Base-by-base conservation (phyloP, 805 yeast species). In the Monosporozyma servazzii region DNA sequence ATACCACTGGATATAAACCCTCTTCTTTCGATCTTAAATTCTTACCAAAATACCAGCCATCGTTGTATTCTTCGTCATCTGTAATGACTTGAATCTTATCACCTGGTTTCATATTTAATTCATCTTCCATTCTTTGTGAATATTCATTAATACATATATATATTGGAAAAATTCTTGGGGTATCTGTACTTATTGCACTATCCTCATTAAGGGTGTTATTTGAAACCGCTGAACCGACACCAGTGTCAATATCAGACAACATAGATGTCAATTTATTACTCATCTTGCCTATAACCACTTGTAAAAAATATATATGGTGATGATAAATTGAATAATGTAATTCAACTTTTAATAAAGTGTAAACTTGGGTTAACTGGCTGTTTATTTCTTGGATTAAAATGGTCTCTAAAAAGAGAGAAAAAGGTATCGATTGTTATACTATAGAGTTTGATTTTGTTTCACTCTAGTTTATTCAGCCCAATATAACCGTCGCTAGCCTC, bases 1-100 rank as follows among this genome's bases (percentile, higher is more conserved):
- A 91, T 3, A 88, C 81, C 57, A 86, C 86, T 13, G 99, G 99
- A 63, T 89, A 93, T 42, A 91, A 71, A 0, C 99, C 99, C 11
- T 88, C 91, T 49, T 79, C 77, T 50, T 80, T 78, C 0, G 91
- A 82, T 48, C 78, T 63, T 48, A 88, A 63, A 59, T 90, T 90
- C 53, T 80, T 82, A 3, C 96, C 96, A 77, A 87, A 85, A 64
- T 84, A 93, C 99, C 99, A 93, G 17, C 98, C 97, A 68, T 93
- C 98, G 60, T 87, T 86, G 67, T 86, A 93, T 62, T 88, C 96
- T 55, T 84, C 79, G 69, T 93, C 99, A 68, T 89, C 96, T 44
- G 95, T 88, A 21, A 93, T 79, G 7, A 93, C 88, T 65, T 88
- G 95, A 52, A 93, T 76, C 54, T 80, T 82, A 64, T 93, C 97